Base-by-base conservation (phyloP, 2,329 filamentous ascomycete genomes). In the Pyricularia sp. region DNA sequence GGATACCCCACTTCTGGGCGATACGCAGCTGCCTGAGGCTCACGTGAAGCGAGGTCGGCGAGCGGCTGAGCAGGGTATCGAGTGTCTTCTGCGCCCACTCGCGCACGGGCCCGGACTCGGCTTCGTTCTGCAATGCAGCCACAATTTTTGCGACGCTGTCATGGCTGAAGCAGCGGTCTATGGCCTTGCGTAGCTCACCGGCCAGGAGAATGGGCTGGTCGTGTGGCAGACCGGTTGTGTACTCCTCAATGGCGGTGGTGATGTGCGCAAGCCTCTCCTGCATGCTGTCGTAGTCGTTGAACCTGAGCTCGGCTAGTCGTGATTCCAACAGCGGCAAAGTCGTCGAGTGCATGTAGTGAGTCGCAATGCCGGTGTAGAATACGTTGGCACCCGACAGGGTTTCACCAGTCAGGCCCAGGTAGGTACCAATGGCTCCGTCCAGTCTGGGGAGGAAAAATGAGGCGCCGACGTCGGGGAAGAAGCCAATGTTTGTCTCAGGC, bases 401-500 rank as follows among this genome's bases (percentile, higher is more conserved):
- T 76, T 94, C 91, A 76, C 93, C 95, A 9, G 95, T 99, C 72
- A 99, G 84, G 25, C 93, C 95, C 63, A 99, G 88, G 80, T 98
- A 99, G 25, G 92, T 97, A 69, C 95, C 95, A 69, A 97, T 81
- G 70, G 89, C 83, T 66, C 95, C 95, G 74, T 96, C 89, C 84
- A 99, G 89, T 71, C 93, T 87, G 20, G 95, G 92, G 68, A 99
- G 84, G 84, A 98, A 98, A 83, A 98, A 99, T 12, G 92, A 96
- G 36, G 91, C 96, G 71, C 95, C 95, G 66, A 99, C 95, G 76
- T 99, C 96, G 7, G 96, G 95, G 85, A 99, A 99, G 84, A 98
- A 97, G 58, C 95, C 95, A 76, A 99, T 99, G 10, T 89, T 97
- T 4, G 95, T 99, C 82, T 99, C 95, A 33, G 95, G 95, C 95